phyloP scores from a whole-genome alignment of 2,329 filamentous ascomycete genomes.

The Cladosporium sp. region DNA sequence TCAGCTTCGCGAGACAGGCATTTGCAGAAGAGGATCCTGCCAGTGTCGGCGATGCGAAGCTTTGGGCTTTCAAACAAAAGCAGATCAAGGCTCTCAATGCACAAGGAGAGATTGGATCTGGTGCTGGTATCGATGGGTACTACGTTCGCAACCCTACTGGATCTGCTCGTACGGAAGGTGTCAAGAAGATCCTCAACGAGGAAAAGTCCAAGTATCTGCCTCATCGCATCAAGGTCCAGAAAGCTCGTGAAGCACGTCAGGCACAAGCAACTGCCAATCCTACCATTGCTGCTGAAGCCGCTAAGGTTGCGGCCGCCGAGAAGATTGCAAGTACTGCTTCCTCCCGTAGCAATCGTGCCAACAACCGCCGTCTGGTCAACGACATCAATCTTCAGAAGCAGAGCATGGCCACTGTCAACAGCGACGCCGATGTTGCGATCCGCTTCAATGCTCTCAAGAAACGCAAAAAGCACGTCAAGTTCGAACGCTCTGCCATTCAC shows the following conservation, averaged over 20 bases:
- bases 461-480: slow-evolving; percentile 97
- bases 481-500: slow-evolving; percentile 94
- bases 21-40: slow-evolving; percentile 45
- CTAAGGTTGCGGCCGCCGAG: slow-evolving; percentile 64
- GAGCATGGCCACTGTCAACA: slow-evolving; percentile 56
- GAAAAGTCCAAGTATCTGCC: slow-evolving; percentile 98
- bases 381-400: slow-evolving; percentile 95
- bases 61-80: slow-evolving; percentile 69
- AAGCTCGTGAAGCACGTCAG: slow-evolving; percentile 85
- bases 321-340: slow-evolving; percentile 82
- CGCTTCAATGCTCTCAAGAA: slow-evolving; percentile 99
- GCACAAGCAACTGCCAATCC: slow-evolving; percentile 64
- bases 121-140: slow-evolving; percentile 58
- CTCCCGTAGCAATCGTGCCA: slow-evolving; percentile 88
- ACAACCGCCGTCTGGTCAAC: slow-evolving; percentile 89
- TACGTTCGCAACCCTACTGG: slow-evolving; percentile 86
- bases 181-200: slow-evolving; percentile 91
- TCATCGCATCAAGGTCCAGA: slow-evolving; percentile 94
- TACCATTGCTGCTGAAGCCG: slow-evolving; percentile 60
- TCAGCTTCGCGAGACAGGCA: slow-evolving; percentile 52
- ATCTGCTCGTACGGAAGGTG: slow-evolving; percentile 83
- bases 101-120: slow-evolving; percentile 49
- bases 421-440: slow-evolving; percentile 79
- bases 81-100: slow-evolving; percentile 67
- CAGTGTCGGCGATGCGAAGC: slow-evolving; percentile 53